Percentiles rank a stretch among this genome's conserved stretches.
Evolutionary conservation across 257 asterid species (phyloP).

Genomic region (Nicotiana paniculata): DNA sequence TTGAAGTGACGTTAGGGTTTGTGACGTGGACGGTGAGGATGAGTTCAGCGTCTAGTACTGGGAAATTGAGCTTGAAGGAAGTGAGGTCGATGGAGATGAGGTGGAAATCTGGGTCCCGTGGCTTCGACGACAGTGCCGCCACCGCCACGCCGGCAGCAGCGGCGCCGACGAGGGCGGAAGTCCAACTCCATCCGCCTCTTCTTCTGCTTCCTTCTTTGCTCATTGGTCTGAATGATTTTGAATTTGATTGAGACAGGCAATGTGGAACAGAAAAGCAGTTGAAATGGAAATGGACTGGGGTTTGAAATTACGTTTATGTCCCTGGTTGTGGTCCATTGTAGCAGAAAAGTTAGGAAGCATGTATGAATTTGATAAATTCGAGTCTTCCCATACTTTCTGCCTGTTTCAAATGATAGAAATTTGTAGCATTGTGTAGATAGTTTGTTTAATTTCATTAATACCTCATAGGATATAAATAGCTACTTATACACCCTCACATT

Average conservation of each 20-base stretch:
- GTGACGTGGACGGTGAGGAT: slow-evolving; percentile 87
- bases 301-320: background rate
- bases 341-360: background rate
- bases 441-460: background rate
- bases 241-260: background rate
- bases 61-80: slow-evolving; percentile 82
- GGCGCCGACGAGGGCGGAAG: slow-evolving; percentile 77
- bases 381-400: background rate
- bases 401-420: background rate
- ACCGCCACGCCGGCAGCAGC: slow-evolving; percentile 58
- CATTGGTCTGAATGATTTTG: background rate
- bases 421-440: background rate
- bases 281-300: background rate
- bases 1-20: slow-evolving; percentile 76
- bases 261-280: background rate
- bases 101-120: slow-evolving; percentile 79
- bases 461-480: background rate
- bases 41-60: slow-evolving; percentile 66
- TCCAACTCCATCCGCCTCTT: slow-evolving; percentile 62
- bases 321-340: background rate
- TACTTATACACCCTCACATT: background rate
- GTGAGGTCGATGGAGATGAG: slow-evolving; percentile 77
- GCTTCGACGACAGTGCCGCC: slow-evolving; percentile 39
- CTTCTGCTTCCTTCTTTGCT: slow-evolving; percentile 19
- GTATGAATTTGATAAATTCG: background rate